Base-by-base conservation (phyloP, 345 rosid genomes). In the Rubroshorea leprosula region DNA sequence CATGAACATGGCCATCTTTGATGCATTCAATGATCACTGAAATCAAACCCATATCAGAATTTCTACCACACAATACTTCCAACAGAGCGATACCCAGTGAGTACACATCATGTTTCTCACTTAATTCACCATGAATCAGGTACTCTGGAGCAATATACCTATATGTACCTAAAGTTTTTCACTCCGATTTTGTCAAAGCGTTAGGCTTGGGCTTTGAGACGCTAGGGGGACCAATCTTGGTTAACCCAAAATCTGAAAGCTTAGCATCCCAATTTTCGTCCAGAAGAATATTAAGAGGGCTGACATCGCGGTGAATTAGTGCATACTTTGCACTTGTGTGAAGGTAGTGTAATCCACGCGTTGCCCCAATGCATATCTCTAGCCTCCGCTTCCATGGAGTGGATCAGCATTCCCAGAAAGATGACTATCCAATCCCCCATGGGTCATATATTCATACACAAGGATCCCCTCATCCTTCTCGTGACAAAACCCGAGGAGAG, bases 81-180 rank as follows among this genome's bases (percentile, higher is more conserved):
- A 75, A 75, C 0, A 75, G 60, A 45, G 71, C 79, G 35, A 75
- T 76, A 0, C 79, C 76, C 0, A 75, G 71, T 13, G 73, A 75
- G 68, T 75, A 71, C 5, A 75, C 76, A 63, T 74, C 75, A 7
- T 72, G 67, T 60, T 74, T 70, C 39, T 74, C 78, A 0, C 72
- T 74, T 39, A 74, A 67, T 67, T 60, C 69, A 38, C 75, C 60
- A 35, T 60, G 62, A 47, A 67, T 66, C 50, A 29, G 4, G 9
- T 66, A 70, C 66, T 70, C 70, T 0, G 76, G 78, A 18, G 70
- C 76, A 23, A 70, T 57, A 50, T 74, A 74, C 4, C 75, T 75
- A 2, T 66, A 63, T 23, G 74, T 70, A 21, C 75, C 79, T 54
- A 68, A 71, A 1, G 71, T 73, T 16, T 63, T 67, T 14, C 15